Evolutionary conservation across 202 grass and related monocot genomes (phyloP).

Genomic region (Brachypodium distachyon): DNA sequence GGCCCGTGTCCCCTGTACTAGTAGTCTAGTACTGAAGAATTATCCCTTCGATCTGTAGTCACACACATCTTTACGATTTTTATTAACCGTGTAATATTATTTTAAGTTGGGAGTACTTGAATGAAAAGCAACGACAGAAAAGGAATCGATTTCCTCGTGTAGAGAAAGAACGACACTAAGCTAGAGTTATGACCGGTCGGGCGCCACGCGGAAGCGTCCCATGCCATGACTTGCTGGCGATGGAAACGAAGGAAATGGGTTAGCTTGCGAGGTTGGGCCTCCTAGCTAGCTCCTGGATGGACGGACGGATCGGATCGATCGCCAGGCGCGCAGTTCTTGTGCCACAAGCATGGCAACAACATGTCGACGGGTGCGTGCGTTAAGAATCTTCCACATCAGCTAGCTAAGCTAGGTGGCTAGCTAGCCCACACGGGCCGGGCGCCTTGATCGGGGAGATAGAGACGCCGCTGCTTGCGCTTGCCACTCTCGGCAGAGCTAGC

Average conservation of each 20-base stretch:
- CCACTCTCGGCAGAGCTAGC: background rate
- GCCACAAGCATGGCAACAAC: slow-evolving; percentile 30
- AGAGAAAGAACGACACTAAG: too few species aligned
- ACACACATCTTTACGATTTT: too few species aligned
- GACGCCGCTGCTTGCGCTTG: background rate
- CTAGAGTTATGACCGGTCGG: too few species aligned
- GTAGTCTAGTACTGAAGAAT: too few species aligned
- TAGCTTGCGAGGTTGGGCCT: slow-evolving; percentile 21
- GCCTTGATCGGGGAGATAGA: background rate
- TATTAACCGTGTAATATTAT: too few species aligned
- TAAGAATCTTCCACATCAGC: slow-evolving; percentile 29
- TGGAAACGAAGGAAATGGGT: background rate
- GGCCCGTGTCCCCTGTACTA: too few species aligned
- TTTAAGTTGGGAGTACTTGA: too few species aligned
- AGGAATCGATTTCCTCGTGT: too few species aligned
- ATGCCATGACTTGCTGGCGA: background rate
- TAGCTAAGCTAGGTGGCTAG: background rate
- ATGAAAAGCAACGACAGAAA: too few species aligned
- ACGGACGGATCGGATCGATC: background rate
- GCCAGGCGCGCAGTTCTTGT: background rate
- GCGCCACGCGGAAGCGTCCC: background rate
- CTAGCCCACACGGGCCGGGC: background rate
- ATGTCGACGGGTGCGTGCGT: background rate
- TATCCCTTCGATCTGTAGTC: too few species aligned
- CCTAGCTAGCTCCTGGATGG: too few species aligned